Evolutionary conservation across 331 rosid genomes (phyloP), one percentile per base, ranked within the genome.

Genomic region (Cydonia oblonga): DNA sequence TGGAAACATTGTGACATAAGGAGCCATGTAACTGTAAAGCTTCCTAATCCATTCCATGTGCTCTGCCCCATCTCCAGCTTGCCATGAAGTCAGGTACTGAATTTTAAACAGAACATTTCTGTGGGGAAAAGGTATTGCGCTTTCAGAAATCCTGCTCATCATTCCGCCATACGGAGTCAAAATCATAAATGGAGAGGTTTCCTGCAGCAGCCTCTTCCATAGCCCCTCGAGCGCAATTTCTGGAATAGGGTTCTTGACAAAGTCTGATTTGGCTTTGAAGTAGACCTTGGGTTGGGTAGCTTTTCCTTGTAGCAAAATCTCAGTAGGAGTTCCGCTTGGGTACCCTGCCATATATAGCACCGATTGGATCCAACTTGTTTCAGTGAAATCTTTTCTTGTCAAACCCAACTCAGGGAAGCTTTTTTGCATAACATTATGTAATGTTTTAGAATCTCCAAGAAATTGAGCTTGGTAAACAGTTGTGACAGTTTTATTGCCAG

Each of bases 181-280:
- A 54, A 90, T 80, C 87, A 86, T 59, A 40, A 86, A 5, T 4
- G 92, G 87, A 19, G 72, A 70, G 9, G 84, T 90, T 49, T 87
- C 92, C 44, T 76, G 81, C 11, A 80, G 54, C 51, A 90, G 24
- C 44, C 83, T 86, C 63, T 77, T 73, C 97, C 97, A 92, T 9
- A 92, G 14, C 9, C 95, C 96, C 68, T 86, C 80, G 0, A 92
- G 76, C 0, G 83, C 95, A 0, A 54, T 35, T 78, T 87, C 89
- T 0, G 98, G 89, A 6, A 92, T 87, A 12, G 92, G 74, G 29
- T 84, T 79, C 23, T 83, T 82, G 3, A 88, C 96, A 4, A 82
- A 92, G 52, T 92, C 98, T 33, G 98, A 90, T 51, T 92, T 92
- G 26, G 92, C 93, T 69, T 92, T 92, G 96, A 90, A 92, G 83